A percentile compares a stretch with the other conserved stretches of the same genome.
These are phyloP conservation scores for Aureococcus anophagefferens DNA, from an alignment of 108 stramenopile species.

Conservation along the genomic window DNA sequence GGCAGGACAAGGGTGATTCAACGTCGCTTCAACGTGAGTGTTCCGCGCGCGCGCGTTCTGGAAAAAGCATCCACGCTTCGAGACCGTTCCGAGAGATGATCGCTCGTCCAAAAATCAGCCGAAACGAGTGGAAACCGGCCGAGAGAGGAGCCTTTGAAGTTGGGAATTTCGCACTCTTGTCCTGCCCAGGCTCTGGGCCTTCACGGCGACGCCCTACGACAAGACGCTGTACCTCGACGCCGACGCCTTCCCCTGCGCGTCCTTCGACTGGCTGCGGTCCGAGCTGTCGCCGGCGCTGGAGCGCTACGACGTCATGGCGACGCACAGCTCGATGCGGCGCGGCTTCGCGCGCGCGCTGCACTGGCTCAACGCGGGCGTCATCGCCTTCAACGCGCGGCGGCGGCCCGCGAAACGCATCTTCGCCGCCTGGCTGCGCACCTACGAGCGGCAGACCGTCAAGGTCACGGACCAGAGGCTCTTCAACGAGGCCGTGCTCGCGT, in stretches of 20 bases:
- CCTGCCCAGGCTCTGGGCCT: too few relatives aligned
- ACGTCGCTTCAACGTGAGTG: too few relatives aligned
- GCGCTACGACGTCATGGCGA: neutral
- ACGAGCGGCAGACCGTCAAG: neutral
- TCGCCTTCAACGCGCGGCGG: neutral
- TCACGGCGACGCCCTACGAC: conserved; percentile 1
- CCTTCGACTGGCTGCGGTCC: neutral
- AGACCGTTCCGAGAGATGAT: too few relatives aligned
- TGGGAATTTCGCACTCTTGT: too few relatives aligned
- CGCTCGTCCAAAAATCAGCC: too few relatives aligned
- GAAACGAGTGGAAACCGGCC: too few relatives aligned
- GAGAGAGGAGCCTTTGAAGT: too few relatives aligned
- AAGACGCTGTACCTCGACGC: neutral
- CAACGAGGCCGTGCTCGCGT: neutral
- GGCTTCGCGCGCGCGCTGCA: neutral
- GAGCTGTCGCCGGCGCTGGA: neutral
- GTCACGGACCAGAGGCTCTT: neutral
- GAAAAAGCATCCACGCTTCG: too few relatives aligned
- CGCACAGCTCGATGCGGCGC: neutral
- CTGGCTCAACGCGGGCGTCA: conserved; percentile 1
- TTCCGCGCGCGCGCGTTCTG: too few relatives aligned
- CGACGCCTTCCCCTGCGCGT: neutral
- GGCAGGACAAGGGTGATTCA: too few relatives aligned
- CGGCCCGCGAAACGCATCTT: neutral
- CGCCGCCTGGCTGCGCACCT: neutral